Evolutionary conservation across 1,284 basidiomycete genomes (phyloP), one percentile per base, ranked within the genome.

Genomic region (Apiotrichum akiyoshidainum): DNA sequence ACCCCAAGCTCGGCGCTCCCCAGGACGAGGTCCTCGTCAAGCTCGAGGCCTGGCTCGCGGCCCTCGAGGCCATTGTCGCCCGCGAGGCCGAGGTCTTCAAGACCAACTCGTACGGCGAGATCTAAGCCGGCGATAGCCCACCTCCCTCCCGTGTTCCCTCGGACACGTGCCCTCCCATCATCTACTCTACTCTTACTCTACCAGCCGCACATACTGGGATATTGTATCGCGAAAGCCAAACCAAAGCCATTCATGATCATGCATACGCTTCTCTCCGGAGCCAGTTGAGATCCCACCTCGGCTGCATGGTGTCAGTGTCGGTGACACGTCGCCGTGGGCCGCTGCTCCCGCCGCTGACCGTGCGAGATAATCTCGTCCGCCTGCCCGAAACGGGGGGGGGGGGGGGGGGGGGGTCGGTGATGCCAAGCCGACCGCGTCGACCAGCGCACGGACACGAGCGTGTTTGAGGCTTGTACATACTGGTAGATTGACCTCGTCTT

Each of bases 1-100:
- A 93, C 78, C 81, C 82, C 48, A 97, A 96, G 78, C 85, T 99
- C 49, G 90, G 90, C 21, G 81, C 85, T 47, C 81, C 89, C 2
- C 79, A 83, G 52, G 87, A 86, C 35, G 84, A 84, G 66, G 83
- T 97, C 59, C 80, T 85, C 61, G 81, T 82, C 54, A 86, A 89
- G 65, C 82, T 97, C 46, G 80, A 80, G 45, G 85, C 83, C 63
- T 99, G 94, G 94, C 82, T 97, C 26, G 75, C 72, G 4, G 88
- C 86, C 3, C 81, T 98, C 48, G 83, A 86, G 69, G 78, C 73
- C 50, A 90, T 92, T 66, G 86, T 94, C 53, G 77, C 73, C 55
- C 81, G 85, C 65, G 81, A 92, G 81, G 83, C 90, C 69, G 79
- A 79, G 11, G 90, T 90, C 76, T 95, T 89, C 80, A 84, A 83